Base-by-base conservation (phyloP, 441 rosid genomes). In the Bocquillonia castaneifolia region DNA sequence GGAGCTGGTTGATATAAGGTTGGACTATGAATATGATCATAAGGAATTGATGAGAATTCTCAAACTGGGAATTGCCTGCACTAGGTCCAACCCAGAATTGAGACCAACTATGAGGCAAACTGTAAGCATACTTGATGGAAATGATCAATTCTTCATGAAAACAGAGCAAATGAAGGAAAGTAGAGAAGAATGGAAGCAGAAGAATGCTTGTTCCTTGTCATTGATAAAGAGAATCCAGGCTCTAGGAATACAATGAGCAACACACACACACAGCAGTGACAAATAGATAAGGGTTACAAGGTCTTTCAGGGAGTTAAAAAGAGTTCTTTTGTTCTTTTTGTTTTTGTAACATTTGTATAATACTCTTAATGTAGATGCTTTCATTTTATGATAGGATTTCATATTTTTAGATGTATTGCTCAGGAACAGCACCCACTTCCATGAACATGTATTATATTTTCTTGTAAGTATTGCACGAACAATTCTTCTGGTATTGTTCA, bases 91-190 rank as follows among this genome's bases (percentile, higher is more conserved):
- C 67, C 96, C 96, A 0, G 75, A 61, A 77, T 44, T 78, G 54
- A 85, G 99, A 72, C 99, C 97, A 32, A 86, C 66, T 69, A 85
- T 88, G 73, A 87, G 93, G 77, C 92, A 91, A 84, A 89, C 87
- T 51, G 86, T 88, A 63, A 80, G 90, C 79, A 88, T 87, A 76
- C 88, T 93, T 22, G 96, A 93, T 47, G 97, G 97, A 10, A 85
- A 87, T 20, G 93, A 87, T 72, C 79, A 69, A 62, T 70, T 70
- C 47, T 71, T 85, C 26, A 29, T 64, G 59, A 84, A 67, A 64
- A 76, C 74, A 72, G 75, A 73, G 47, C 74, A 77, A 51, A 69
- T 55, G 68, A 77, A 44, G 37, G 97, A 93, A 74, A 78, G 86
- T 59, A 77, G 76, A 26, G 84, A 80, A 70, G 88, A 85, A 69